Evolutionary conservation across 768 basidiomycete species (phyloP), one percentile per base, ranked within the genome.

Genomic region (Mycena metata): DNA sequence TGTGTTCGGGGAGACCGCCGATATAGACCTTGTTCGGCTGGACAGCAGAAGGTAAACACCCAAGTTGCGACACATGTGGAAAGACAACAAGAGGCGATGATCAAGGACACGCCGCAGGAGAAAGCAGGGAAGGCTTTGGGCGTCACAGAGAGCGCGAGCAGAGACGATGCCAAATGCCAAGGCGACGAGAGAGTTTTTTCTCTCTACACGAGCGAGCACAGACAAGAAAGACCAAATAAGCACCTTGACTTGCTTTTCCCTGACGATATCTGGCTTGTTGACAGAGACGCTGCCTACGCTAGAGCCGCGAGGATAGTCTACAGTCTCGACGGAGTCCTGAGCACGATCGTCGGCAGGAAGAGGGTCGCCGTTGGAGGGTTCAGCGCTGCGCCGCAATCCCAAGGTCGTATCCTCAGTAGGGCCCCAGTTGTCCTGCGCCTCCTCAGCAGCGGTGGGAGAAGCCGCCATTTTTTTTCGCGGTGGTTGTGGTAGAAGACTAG

Each of bases 1-100:
- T 95, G 72, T 94, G 87, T 81, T 94, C 92, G 70, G 94, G 95
- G 67, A 96, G 87, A 72, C 94, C 93, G 77, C 94, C 94, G 77
- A 96, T 89, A 79, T 96, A 96, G 79, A 96, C 91, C 83, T 96
- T 96, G 83, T 94, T 95, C 83, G 93, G 91, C 93, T 95, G 87
- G 83, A 85, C 83, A 84, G 86, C 85, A 88, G 82, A 89, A 85
- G 79, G 86, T 90, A 83, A 90, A 89, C 89, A 89, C 87, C 30
- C 83, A 81, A 83, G 86, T 85, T 78, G 82, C 86, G 82, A 85
- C 79, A 82, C 79, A 79, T 80, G n/a, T 73, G 78, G 76, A 84
- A 83, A 83, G 82, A 86, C 76, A 79, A 82, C 30, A 30, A 78
- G 83, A 85, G 79, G 83, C 83, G 79, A 15, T 79, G 79, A 80